These are phyloP conservation scores for Clitoria ternatea DNA, from an alignment of 306 rosid species.

Conservation along the genomic window DNA sequence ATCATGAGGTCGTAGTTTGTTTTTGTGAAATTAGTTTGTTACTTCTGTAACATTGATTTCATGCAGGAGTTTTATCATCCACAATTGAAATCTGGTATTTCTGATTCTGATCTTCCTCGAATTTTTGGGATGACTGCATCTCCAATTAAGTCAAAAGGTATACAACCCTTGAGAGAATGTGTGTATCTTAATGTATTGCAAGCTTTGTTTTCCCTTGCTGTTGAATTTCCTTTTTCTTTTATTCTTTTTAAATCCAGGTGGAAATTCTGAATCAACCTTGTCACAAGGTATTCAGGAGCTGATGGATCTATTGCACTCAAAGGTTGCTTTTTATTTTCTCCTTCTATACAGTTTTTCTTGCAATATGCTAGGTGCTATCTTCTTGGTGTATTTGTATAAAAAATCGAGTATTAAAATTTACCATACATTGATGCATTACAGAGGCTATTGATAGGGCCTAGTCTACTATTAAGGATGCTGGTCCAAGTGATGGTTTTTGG, in stretches of 20 bases:
- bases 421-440: neutral
- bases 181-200: neutral
- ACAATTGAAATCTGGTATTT: constrained; percentile 30
- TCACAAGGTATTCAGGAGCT: constrained; percentile 54
- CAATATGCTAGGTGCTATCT: neutral
- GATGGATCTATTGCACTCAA: constrained; percentile 67
- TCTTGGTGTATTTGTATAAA: neutral
- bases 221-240: constrained; percentile 2
- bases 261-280: constrained; percentile 30
- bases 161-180: neutral
- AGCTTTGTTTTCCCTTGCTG: neutral
- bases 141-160: constrained; percentile 85
- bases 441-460: neutral
- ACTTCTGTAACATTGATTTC: constrained; percentile 20
- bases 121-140: constrained; percentile 95
- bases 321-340: constrained; percentile 47
- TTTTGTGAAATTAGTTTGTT: neutral
- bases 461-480: neutral
- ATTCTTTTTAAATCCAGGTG: constrained; percentile 41
- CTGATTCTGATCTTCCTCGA: constrained; percentile 56
- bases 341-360: neutral
- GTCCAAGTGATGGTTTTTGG: neutral
- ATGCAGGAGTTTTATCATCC: constrained; percentile 78
- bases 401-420: neutral
- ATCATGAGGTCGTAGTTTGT: neutral